Base-by-base conservation (phyloP, 345 rosid species). In the Reutealis trisperma region DNA sequence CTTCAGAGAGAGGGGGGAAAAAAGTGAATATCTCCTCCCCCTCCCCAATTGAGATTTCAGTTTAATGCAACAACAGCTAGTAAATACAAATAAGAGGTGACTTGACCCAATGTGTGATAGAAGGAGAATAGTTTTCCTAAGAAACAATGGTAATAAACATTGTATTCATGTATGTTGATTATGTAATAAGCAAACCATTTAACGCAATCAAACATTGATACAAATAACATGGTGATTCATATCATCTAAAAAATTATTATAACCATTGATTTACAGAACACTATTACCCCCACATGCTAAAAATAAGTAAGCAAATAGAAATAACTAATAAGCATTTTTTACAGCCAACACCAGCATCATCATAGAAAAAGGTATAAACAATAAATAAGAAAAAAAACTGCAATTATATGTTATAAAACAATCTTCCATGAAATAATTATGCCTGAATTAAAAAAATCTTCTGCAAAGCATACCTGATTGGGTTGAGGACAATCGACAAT, bases 401-500 rank as follows among this genome's bases (percentile, higher is more conserved):
- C 13, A 18, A 21, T 18, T 18, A 19, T 21, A 34, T 19, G 0
- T 8, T n/a, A 3, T 10, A 64, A 37, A 34, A 12, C 18, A 12
- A 32, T 34, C 10, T 6, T 34, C 70, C 1, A 9, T 0, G 10
- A 41, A 41, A 1, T 21, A 49, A 16, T 24, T 52, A 25, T 51
- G 8, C 14, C 24, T 2, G 10, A 30, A 4, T 52, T 47, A 47
- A 68, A 51, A 70, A 16, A 25, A 5, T 19, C 16, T 41, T 70
- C 42, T 70, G 60, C 7, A 30, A 70, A 49, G 30, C 34, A 51
- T 59, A 76, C 99, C 98, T 91, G 99, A 87, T 94, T 94, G 76
- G 93, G 94, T 78, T 96, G 99, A 79, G 97, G 97, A 78, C 99
- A 94, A 81, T 96, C 99, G 75, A 91, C 91, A 85, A 93, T 82